These are phyloP conservation scores for Diplocarpon mali DNA, from an alignment of 2,329 filamentous ascomycete species.

Conservation along the genomic window DNA sequence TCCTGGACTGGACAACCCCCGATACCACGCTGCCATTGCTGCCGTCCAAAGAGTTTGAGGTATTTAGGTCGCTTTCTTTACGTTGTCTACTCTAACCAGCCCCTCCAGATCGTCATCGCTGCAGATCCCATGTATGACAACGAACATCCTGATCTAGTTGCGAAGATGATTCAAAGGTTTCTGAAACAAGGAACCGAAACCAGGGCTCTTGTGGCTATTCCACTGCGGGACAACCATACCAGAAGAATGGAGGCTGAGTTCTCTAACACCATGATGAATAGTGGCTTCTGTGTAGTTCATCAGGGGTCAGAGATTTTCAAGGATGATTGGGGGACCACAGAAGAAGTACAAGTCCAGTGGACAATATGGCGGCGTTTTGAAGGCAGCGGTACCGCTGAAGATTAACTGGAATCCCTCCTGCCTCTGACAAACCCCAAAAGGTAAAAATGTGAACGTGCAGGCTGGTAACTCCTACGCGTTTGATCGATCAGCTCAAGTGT, in stretches of 20 bases:
- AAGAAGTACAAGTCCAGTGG: constrained; percentile 22
- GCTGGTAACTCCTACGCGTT: too few relatives aligned
- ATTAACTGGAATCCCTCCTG: neutral
- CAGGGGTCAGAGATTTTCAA: constrained; percentile 53
- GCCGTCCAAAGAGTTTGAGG: constrained; percentile 33
- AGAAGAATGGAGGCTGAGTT: constrained; percentile 52
- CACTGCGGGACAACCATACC: constrained; percentile 60
- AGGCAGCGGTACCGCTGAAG: neutral
- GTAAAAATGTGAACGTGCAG: neutral
- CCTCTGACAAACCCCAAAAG: neutral
- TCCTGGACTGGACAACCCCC: constrained; percentile 45
- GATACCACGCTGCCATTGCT: constrained; percentile 30
- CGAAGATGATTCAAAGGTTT: constrained; percentile 57
- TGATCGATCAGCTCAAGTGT: neutral
- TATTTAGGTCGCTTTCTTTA: constrained; percentile 5
- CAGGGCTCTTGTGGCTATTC: constrained; percentile 69
- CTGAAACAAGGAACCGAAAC: constrained; percentile 45
- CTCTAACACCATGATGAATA: constrained; percentile 44
- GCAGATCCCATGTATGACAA: constrained; percentile 84
- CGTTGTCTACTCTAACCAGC: neutral
- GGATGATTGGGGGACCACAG: constrained; percentile 58
- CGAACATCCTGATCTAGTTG: constrained; percentile 66
- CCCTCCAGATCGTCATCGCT: constrained; percentile 57
- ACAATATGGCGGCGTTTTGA: constrained; percentile 1
- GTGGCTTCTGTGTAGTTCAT: constrained; percentile 42